These are phyloP conservation scores for Septoria petroselini DNA, from an alignment of 2,329 filamentous ascomycete genomes.

Conservation along the genomic window DNA sequence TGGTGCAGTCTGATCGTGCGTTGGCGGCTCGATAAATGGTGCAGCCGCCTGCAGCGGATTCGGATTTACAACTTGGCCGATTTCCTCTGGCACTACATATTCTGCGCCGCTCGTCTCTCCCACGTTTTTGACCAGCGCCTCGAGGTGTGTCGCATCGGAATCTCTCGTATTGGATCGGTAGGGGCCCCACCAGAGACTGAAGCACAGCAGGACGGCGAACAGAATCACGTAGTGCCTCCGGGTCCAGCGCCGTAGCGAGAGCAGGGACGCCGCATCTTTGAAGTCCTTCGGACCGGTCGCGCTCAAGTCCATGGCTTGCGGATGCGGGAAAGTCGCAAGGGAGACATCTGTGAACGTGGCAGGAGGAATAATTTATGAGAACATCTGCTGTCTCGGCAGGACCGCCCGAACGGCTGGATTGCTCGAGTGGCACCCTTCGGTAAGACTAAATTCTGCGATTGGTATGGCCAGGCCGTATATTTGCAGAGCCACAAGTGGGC, in stretches of 20 bases:
- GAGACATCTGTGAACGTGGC: conserved; percentile 1
- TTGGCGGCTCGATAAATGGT: neutral
- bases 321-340: neutral
- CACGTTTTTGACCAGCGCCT: neutral
- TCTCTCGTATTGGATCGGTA: neutral
- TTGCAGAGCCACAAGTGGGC: neutral
- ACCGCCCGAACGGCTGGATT: conserved; percentile 1
- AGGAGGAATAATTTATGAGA: neutral
- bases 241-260: conserved; percentile 1
- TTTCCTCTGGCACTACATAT: neutral
- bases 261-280: conserved; percentile 2
- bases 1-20: neutral
- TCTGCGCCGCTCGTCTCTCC: neutral
- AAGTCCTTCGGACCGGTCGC: conserved; percentile 2
- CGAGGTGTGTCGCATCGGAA: neutral
- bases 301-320: neutral
- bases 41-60: neutral
- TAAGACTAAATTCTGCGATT: neutral
- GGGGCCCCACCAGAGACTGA: neutral
- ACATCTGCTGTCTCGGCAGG: neutral
- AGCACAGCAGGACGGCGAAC: neutral
- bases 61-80: neutral
- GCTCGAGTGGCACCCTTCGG: neutral
- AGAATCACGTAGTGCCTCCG: conserved; percentile 2
- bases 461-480: conserved; percentile 5